These are phyloP conservation scores for Catunica adiposa DNA, from an alignment of 2,329 filamentous ascomycete species.

Conservation along the genomic window DNA sequence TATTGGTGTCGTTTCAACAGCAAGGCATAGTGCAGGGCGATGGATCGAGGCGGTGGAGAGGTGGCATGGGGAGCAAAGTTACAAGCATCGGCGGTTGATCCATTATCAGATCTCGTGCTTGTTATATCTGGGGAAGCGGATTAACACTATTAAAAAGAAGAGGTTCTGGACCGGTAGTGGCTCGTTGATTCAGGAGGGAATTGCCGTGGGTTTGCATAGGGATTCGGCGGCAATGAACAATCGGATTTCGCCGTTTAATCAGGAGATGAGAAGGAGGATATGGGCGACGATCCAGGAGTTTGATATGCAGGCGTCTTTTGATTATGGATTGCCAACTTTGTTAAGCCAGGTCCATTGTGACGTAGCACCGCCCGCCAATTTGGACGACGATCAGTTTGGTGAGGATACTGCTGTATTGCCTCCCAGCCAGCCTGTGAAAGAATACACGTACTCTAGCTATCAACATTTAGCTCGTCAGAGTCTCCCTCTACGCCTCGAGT, in stretches of 20 bases:
- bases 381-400: slow-evolving; percentile 42
- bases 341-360: slow-evolving; percentile 40
- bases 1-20: slow-evolving; percentile 39
- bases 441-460: slow-evolving; percentile 44
- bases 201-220: slow-evolving; percentile 41
- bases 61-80: slow-evolving; percentile 39
- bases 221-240: slow-evolving; percentile 39
- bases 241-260: slow-evolving; percentile 41
- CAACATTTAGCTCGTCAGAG: slow-evolving; percentile 41
- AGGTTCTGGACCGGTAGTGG: slow-evolving; percentile 43
- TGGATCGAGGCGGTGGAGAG: slow-evolving; percentile 40
- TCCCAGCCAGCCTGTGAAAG: slow-evolving; percentile 31
- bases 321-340: slow-evolving; percentile 42
- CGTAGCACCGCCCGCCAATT: slow-evolving; percentile 37
- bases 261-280: slow-evolving; percentile 44
- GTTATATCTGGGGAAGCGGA: slow-evolving; percentile 42
- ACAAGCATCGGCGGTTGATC: slow-evolving; percentile 43
- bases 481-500: slow-evolving; percentile 37
- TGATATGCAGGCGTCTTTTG: slow-evolving; percentile 44
- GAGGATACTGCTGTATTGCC: slow-evolving; percentile 35
- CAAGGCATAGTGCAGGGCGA: slow-evolving; percentile 35
- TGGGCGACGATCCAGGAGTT: slow-evolving; percentile 47
- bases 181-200: slow-evolving; percentile 38
- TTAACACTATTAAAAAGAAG: slow-evolving; percentile 50
- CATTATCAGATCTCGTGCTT: slow-evolving; percentile 45